Evolutionary conservation across 208 protist species (phyloP).

Genomic region (Leishmania major): DNA sequence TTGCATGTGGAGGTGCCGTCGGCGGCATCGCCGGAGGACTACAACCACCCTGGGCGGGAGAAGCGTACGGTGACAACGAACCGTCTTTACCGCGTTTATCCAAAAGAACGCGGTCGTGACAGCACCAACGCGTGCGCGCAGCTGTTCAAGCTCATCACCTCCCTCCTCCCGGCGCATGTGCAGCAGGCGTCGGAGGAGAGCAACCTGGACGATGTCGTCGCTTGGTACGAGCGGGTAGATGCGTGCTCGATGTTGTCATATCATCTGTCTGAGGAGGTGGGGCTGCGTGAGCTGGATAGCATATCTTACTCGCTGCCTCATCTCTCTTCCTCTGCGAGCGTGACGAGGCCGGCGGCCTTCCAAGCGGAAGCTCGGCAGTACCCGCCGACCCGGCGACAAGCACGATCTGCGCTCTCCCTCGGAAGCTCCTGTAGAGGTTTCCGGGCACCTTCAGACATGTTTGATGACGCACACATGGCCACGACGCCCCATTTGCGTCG

Average conservation of each 20-base stretch:
- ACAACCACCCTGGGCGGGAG: not conserved
- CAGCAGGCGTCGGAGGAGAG: conserved; percentile 4
- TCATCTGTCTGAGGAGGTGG: conserved; percentile 2
- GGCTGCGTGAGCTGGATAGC: conserved; percentile 8
- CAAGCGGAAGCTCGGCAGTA: not conserved
- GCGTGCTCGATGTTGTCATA: conserved; percentile 14
- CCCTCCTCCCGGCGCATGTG: not conserved
- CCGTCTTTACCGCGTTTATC: conserved; percentile 20
- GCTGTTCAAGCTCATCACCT: not conserved
- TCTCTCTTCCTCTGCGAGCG: not conserved
- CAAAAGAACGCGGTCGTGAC: not conserved
- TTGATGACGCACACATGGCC: not conserved
- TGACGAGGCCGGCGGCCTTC: not conserved
- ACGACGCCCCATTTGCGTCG: not conserved
- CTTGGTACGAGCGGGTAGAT: not conserved
- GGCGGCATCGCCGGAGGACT: not conserved
- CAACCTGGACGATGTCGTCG: conserved; percentile 10
- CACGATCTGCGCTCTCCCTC: not conserved
- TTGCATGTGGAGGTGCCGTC: conserved; percentile 28
- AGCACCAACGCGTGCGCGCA: not conserved
- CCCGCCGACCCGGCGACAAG: not conserved
- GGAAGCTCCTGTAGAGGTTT: not conserved
- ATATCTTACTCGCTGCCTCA: not conserved
- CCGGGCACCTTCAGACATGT: not conserved
- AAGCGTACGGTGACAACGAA: not conserved